A percentile compares a stretch with the other conserved stretches of the same genome.
phyloP scores from a whole-genome alignment of 169 alveolate genomes.

The Fabrea salina region DNA sequence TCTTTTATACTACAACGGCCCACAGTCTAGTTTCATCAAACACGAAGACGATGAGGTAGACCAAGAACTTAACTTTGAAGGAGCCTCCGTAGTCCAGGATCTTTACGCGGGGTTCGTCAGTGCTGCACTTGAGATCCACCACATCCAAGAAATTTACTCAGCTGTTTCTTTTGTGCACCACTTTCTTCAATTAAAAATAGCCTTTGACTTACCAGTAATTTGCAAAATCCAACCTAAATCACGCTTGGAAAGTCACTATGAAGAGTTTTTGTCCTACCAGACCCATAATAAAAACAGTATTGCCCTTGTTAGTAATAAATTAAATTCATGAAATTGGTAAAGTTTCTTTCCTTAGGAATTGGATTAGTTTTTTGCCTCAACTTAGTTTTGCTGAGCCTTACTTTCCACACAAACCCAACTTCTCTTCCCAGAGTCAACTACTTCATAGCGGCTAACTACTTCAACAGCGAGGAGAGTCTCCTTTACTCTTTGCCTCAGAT shows the following conservation, averaged over 20 bases:
- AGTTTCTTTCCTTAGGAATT: too few relatives aligned
- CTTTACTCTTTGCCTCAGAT: conserved; percentile 17
- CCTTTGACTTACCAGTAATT: background rate
- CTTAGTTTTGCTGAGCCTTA: too few relatives aligned
- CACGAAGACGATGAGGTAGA: background rate
- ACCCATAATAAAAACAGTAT: conserved; percentile 33
- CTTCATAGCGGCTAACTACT: conserved; percentile 16
- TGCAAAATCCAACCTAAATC: background rate
- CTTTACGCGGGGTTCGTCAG: conserved; percentile 34
- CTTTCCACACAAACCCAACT: too few relatives aligned
- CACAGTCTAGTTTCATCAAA: background rate
- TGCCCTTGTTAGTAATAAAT: conserved; percentile 18
- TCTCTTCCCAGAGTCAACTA: too few relatives aligned
- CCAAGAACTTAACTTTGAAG: conserved; percentile 27
- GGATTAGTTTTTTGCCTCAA: too few relatives aligned
- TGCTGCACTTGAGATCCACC: conserved; percentile 34
- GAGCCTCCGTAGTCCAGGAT: conserved; percentile 34
- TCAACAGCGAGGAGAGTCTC: background rate
- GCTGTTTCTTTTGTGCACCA: conserved; percentile 13
- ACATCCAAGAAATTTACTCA: conserved; percentile 27
- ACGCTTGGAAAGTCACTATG: conserved; percentile 36
- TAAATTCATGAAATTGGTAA: background rate
- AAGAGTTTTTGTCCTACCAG: conserved; percentile 46
- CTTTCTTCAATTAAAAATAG: conserved; percentile 25
- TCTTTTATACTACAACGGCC: conserved; percentile 20